Evolutionary conservation across 345 rosid species (phyloP), one percentile per base, ranked within the genome.

Genomic region (Populus deltoides): DNA sequence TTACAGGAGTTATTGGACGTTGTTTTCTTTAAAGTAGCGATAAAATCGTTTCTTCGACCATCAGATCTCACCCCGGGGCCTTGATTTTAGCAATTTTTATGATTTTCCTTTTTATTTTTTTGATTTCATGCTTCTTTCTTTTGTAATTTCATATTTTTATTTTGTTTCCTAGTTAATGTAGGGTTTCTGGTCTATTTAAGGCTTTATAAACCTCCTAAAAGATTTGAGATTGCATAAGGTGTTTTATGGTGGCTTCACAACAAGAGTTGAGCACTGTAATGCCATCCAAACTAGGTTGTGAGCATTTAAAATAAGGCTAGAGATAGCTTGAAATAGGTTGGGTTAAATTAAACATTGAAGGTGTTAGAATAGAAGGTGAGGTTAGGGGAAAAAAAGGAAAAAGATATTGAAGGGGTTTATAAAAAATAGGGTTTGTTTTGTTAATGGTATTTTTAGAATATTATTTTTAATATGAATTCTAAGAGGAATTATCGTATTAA

Each of bases 371-470:
- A 24, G n/a, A 24, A 10, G 24, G 62, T 22, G 0, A 8, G 9
- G 24, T 20, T 7, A 22, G 0, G 1, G 0, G 1, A 2, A 18
- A 20, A 7, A n/a, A 5, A 0, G 4, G 10, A 1, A 3, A 0
- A 3, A 41, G 45, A 41, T 41, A 0, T 3, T 2, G 5, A 2
- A 41, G 0, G 61, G 61, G n/a, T 8, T 55, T 55, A 9, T 55
- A 2, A 55, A 22, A 7, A 55, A 55, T 22, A 55, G 10, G 25
- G 61, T 55, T 3, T 7, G 7, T 55, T 22, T 55, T 22, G 3
- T 8, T 8, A 22, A 55, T 55, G n/a, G 1, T 55, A 22, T 55
- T 22, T 22, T 53, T 53, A 0, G 3, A 33, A 33, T 33, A 33
- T 33, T 53, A 20, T 53, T 20, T 20, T 55, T 55, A 1, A 3